These are phyloP conservation scores for Coniferiporia weirii DNA, from an alignment of 1,284 basidiomycete species.

Conservation along the genomic window DNA sequence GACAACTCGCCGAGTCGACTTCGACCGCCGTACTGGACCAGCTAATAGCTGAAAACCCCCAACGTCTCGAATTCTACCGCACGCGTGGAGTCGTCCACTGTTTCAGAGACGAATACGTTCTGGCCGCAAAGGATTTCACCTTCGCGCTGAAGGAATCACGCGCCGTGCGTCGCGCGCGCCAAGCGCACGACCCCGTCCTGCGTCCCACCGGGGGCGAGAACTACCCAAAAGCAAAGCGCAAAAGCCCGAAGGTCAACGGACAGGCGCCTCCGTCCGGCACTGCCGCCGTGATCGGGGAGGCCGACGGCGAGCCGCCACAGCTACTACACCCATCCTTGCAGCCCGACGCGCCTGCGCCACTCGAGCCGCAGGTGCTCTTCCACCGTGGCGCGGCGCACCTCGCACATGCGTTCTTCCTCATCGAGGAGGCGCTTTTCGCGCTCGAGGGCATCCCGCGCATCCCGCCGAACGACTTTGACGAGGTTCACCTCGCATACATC, in stretches of 20 bases:
- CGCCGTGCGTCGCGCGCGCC: conserved; percentile 55
- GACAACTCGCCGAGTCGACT: conserved; percentile 77
- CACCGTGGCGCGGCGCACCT: conserved; percentile 73
- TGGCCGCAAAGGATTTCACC: conserved; percentile 73
- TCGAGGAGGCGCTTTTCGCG: conserved; percentile 62
- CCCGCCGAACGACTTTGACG: conserved; percentile 54
- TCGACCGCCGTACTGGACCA: conserved; percentile 67
- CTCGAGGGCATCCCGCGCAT: conserved; percentile 62
- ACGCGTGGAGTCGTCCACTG: conserved; percentile 80
- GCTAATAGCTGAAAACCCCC: conserved; percentile 63
- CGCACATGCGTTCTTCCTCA: conserved; percentile 65
- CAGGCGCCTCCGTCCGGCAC: conserved; percentile 63
- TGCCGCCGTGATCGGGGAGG: conserved; percentile 41
- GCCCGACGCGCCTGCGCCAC: conserved; percentile 70
- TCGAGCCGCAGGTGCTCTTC: conserved; percentile 78
- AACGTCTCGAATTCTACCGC: conserved; percentile 72
- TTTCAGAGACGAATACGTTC: conserved; percentile 73
- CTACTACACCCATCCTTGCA: conserved; percentile 61
- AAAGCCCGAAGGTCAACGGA: conserved; percentile 44
- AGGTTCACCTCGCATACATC: conserved; percentile 67
- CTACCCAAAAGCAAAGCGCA: conserved; percentile 39
- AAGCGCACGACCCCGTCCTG: conserved; percentile 41
- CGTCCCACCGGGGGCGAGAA: conserved; percentile 32
- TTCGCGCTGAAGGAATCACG: conserved; percentile 70
- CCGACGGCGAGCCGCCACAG: conserved; percentile 46